A percentile compares a stretch with the other conserved stretches of the same genome.
Conservation (phyloP, 2,329 filamentous ascomycete genomes). For the Epicoccum sorghinum region DNA sequence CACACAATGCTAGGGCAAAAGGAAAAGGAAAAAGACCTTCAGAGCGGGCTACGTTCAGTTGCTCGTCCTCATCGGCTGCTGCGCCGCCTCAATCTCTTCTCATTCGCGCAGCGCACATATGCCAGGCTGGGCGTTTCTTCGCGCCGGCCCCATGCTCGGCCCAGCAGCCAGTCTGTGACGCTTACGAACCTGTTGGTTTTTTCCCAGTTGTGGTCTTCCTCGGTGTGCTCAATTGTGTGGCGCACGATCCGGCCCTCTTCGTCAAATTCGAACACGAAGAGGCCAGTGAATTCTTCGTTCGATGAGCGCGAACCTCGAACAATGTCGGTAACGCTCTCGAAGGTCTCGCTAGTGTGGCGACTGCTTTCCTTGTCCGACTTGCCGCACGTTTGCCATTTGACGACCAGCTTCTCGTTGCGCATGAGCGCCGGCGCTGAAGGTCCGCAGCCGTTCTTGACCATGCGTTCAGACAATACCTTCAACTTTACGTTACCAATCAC, state of each 20-base stretch:
- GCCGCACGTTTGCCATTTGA: conserved; percentile 81
- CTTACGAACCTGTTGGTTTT: conserved; percentile 84
- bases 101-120: conserved; percentile 33
- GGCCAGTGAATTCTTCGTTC: conserved; percentile 78
- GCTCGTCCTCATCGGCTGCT: neutral
- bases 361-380: conserved; percentile 56
- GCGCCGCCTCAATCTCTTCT: conserved; percentile 9
- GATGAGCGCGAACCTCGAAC: conserved; percentile 55
- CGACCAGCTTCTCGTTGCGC: conserved; percentile 79
- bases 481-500: conserved; percentile 89
- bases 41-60: conserved; percentile 1
- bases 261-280: conserved; percentile 97
- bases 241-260: conserved; percentile 79
- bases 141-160: conserved; percentile 68
- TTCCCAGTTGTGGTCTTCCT: conserved; percentile 84
- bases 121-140: conserved; percentile 53
- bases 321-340: conserved; percentile 62
- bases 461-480: conserved; percentile 86
- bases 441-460: conserved; percentile 65
- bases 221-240: conserved; percentile 93
- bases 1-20: neutral
- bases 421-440: conserved; percentile 45
- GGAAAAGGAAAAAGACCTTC: neutral
- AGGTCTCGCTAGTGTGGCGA: conserved; percentile 55
- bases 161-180: conserved; percentile 92